These are phyloP conservation scores for Geotrichum macrosporum DNA, from an alignment of 1,139 yeast genomes.

Conservation along the genomic window DNA sequence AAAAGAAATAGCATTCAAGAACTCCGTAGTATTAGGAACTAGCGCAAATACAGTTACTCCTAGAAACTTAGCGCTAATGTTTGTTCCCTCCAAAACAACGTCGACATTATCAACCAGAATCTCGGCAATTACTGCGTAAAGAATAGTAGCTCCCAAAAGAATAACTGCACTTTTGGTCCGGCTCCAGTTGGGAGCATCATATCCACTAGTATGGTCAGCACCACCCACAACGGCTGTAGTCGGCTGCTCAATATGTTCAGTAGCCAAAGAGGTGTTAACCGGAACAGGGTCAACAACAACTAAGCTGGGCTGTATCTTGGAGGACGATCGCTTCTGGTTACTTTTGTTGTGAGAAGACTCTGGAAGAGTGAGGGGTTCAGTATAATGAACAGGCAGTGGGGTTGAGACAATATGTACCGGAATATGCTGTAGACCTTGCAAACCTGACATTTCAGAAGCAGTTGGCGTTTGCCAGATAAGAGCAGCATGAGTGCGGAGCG, in stretches of 20 bases:
- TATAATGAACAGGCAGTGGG: conserved; percentile 4
- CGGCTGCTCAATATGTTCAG: too few relatives aligned
- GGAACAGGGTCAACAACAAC: conserved; percentile 2
- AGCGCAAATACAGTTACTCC: conserved; percentile 94
- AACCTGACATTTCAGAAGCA: conserved; percentile 34
- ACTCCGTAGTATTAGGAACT: conserved; percentile 96
- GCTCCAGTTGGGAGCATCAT: conserved; percentile 98
- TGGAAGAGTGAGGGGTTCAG: conserved; percentile 7
- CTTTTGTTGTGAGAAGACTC: neutral
- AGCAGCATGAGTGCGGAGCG: conserved; percentile 93
- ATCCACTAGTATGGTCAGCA: conserved; percentile 53
- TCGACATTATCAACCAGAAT: conserved; percentile 92
- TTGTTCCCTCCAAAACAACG: conserved; percentile 70
- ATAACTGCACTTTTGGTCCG: conserved; percentile 80
- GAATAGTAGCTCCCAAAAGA: conserved; percentile 72
- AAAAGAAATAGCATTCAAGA: conserved; percentile 92
- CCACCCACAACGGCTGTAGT: conserved; percentile 2
- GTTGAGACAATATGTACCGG: conserved; percentile 1
- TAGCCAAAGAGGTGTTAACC: neutral
- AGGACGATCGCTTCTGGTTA: neutral
- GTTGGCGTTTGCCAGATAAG: conserved; percentile 84
- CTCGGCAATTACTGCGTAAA: conserved; percentile 92
- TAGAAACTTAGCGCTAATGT: conserved; percentile 81
- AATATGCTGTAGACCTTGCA: conserved; percentile 6
- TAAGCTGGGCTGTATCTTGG: neutral